A percentile compares a stretch with the other conserved stretches of the same genome.
phyloP scores from a whole-genome alignment of 1,139 yeast genomes.

The Sugiyamaella japonica region DNA sequence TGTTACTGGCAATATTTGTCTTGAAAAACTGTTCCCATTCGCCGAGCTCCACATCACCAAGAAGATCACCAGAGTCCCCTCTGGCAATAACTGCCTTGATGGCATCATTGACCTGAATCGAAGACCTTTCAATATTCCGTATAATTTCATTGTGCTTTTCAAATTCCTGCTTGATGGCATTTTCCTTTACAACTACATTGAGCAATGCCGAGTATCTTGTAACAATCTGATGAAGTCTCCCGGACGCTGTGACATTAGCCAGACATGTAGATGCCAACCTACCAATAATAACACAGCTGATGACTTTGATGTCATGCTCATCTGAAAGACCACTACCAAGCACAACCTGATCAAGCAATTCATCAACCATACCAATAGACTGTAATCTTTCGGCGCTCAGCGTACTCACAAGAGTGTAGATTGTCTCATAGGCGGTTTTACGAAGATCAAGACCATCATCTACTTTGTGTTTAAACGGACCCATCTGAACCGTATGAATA shows the following conservation, averaged over 20 bases:
- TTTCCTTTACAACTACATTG: slow-evolving; percentile 46
- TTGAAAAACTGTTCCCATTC: slow-evolving; percentile 25
- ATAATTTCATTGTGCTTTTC: slow-evolving; percentile 47
- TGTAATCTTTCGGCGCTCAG: slow-evolving; percentile 33
- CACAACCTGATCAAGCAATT: slow-evolving; percentile 40
- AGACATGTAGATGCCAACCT: slow-evolving; percentile 38
- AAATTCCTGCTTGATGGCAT: slow-evolving; percentile 52
- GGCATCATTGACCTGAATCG: slow-evolving; percentile 30
- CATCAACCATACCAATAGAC: slow-evolving; percentile 35
- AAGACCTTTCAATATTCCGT: slow-evolving; percentile 33
- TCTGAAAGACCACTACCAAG: slow-evolving; percentile 41
- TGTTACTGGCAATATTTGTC: slow-evolving; percentile 6
- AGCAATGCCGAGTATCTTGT: slow-evolving; percentile 40
- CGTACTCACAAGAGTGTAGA: slow-evolving; percentile 53
- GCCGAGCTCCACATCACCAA: slow-evolving; percentile 30
- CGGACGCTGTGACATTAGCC: slow-evolving; percentile 16
- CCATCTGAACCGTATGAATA: slow-evolving; percentile 73
- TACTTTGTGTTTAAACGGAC: slow-evolving; percentile 80
- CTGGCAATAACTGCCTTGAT: slow-evolving; percentile 21
- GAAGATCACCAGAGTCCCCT: slow-evolving; percentile 22
- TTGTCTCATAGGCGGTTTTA: slow-evolving; percentile 69
- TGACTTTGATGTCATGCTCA: slow-evolving; percentile 48
- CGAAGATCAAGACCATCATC: slow-evolving; percentile 79
- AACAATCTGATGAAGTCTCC: slow-evolving; percentile 35
- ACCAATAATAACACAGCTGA: slow-evolving; percentile 44